Conservation (phyloP, 2,329 filamentous ascomycete genomes). For the Fusarium duplospermum region DNA sequence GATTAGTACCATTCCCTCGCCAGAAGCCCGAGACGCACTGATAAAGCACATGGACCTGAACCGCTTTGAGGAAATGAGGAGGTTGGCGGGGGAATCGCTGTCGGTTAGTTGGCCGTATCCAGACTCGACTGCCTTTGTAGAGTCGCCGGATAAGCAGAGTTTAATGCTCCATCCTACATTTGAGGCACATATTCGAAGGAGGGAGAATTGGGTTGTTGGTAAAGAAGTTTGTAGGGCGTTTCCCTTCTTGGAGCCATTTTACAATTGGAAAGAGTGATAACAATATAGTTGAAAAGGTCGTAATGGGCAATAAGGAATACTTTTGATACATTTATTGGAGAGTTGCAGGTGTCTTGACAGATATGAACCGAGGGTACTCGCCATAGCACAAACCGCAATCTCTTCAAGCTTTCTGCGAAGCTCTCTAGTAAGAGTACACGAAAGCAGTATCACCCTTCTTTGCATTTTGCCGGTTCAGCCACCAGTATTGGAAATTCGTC, state of each 20-base stretch:
- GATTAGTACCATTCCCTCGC: not conserved
- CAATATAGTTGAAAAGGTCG: not conserved
- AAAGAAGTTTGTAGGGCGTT: not conserved
- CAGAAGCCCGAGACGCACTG: not conserved
- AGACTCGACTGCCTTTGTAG: not conserved
- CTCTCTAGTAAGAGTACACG: not conserved
- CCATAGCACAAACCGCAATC: not conserved
- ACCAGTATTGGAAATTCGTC: not conserved
- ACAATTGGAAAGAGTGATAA: not conserved
- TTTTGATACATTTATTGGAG: not conserved
- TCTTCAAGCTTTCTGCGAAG: too few relatives aligned
- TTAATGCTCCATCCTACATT: not conserved
- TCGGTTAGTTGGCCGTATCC: not conserved
- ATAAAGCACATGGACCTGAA: not conserved
- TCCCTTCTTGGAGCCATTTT: not conserved
- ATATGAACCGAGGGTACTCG: not conserved
- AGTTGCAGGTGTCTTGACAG: not conserved
- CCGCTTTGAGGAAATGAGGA: not conserved
- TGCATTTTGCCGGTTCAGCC: not conserved
- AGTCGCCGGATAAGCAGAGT: conserved; percentile 1
- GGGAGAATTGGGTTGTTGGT: not conserved
- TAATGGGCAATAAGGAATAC: not conserved
- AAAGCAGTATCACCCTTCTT: not conserved
- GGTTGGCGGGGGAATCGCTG: not conserved
- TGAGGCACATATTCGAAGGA: not conserved